Percentiles rank a stretch among this genome's conserved stretches.
phyloP scores from a whole-genome alignment of 768 basidiomycete species.

The Auricularia heimuer region DNA sequence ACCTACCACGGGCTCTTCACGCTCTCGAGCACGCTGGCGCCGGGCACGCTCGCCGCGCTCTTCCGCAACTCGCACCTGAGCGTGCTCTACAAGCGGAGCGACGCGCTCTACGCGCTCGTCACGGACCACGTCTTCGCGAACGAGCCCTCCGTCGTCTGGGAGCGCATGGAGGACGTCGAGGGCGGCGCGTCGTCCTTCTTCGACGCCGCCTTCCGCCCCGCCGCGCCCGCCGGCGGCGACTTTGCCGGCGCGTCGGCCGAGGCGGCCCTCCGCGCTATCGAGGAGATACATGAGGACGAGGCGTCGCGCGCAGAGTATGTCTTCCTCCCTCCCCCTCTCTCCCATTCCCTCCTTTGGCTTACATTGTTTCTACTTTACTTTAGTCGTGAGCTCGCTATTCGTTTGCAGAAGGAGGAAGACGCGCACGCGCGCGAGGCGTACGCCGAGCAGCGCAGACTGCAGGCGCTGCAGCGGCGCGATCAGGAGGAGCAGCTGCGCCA shows the following conservation, averaged over 20 bases:
- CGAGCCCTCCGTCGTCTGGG: conserved; percentile 82
- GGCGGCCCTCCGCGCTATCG: conserved; percentile 42
- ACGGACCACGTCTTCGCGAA: conserved; percentile 75
- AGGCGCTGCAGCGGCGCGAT: conserved; percentile 11
- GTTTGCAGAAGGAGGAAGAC: conserved; percentile 77
- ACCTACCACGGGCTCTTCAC: conserved; percentile 84
- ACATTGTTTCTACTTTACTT: conserved; percentile 2
- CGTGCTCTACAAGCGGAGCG: conserved; percentile 58
- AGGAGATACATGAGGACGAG: conserved; percentile 23
- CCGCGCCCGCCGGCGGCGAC: conserved; percentile 70
- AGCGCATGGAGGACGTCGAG: conserved; percentile 81
- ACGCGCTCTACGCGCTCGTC: conserved; percentile 64
- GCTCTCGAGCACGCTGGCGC: conserved; percentile 41
- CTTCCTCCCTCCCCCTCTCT: neutral
- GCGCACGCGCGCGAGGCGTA: conserved; percentile 23
- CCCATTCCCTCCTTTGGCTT: neutral
- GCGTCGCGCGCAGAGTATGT: conserved; percentile 47
- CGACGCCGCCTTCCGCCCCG: conserved; percentile 54
- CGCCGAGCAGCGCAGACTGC: conserved; percentile 11
- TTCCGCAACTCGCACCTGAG: conserved; percentile 88
- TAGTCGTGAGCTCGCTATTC: conserved; percentile 61
- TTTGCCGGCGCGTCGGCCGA: conserved; percentile 66
- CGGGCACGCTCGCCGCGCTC: conserved; percentile 66
- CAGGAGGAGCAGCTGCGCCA: conserved; percentile 7
- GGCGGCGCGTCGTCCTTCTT: conserved; percentile 70